These are phyloP conservation scores for Globisporangium nodosum DNA, from an alignment of 352 stramenopile species.

Conservation along the genomic window DNA sequence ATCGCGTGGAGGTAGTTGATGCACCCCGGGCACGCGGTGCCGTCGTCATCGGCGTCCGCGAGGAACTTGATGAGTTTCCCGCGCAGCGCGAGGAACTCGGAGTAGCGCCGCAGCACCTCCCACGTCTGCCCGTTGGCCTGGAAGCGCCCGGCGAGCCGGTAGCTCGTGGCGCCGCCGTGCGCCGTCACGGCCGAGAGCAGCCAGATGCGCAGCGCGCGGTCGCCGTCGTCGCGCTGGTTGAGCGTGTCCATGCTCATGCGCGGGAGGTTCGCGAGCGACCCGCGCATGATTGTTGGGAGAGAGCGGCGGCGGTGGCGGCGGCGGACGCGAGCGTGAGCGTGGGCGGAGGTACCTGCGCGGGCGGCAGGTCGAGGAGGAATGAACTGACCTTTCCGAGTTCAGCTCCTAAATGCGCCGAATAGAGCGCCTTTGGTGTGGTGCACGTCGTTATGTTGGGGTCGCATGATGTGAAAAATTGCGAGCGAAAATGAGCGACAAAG, in stretches of 20 bases:
- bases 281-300: conserved; percentile 22
- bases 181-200: conserved; percentile 50
- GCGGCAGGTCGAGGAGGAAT: not conserved
- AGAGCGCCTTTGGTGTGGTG: not conserved
- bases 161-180: conserved; percentile 49
- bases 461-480: too few species aligned
- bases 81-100: conserved; percentile 75
- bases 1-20: conserved; percentile 76
- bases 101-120: conserved; percentile 82
- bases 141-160: conserved; percentile 68
- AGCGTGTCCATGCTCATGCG: conserved; percentile 54
- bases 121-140: conserved; percentile 58
- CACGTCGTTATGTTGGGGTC: not conserved
- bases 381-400: not conserved
- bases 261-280: conserved; percentile 22
- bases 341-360: not conserved
- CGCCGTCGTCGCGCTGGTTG: conserved; percentile 36
- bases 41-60: conserved; percentile 48
- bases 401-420: not conserved
- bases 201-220: conserved; percentile 57
- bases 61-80: conserved; percentile 79
- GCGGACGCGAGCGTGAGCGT: too few species aligned
- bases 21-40: conserved; percentile 73
- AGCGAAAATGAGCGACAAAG: not conserved
- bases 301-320: not conserved